Conservation (phyloP, 2,329 filamentous ascomycete genomes). For the Claviceps sp. region DNA sequence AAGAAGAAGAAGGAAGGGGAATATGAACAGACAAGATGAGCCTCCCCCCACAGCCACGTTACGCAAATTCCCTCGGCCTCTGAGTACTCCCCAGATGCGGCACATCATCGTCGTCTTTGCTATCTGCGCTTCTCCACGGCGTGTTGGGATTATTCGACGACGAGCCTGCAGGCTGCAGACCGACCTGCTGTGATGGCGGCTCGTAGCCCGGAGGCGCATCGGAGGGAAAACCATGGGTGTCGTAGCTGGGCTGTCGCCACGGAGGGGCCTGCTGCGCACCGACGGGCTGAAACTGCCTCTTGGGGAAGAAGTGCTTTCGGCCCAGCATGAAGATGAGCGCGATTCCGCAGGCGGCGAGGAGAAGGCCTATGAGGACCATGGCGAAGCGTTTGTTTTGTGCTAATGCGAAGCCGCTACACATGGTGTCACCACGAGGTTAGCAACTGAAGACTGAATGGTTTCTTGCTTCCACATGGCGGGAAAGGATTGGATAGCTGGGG, state of each 20-base stretch:
- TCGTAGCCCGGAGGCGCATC: conserved; percentile 22
- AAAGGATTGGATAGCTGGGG: too few relatives aligned
- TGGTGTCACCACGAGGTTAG: conserved; percentile 5
- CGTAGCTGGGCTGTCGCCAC: conserved; percentile 15
- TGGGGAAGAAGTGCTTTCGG: conserved; percentile 14
- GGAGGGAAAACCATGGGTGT: conserved; percentile 13
- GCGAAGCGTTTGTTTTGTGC: conserved; percentile 35
- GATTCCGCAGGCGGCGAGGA: conserved; percentile 29
- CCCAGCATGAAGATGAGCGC: conserved; percentile 21
- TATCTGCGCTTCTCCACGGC: conserved; percentile 13
- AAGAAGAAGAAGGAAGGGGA: neutral
- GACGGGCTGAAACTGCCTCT: conserved; percentile 7
- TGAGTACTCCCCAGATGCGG: conserved; percentile 18
- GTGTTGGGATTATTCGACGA: conserved; percentile 10
- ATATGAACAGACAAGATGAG: too few relatives aligned
- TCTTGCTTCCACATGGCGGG: too few relatives aligned
- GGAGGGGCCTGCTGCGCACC: conserved; percentile 16
- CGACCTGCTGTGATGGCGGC: conserved; percentile 18
- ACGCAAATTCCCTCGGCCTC: conserved; percentile 21
- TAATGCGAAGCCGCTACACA: conserved; percentile 40
- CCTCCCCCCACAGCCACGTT: neutral
- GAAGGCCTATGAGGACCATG: conserved; percentile 32
- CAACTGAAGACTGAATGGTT: neutral
- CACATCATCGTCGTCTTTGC: conserved; percentile 18
- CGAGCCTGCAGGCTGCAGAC: conserved; percentile 16